Evolutionary conservation across 352 stramenopile genomes (phyloP), one percentile per base, ranked within the genome.

Genomic region (Globisporangium heterothallicum): DNA sequence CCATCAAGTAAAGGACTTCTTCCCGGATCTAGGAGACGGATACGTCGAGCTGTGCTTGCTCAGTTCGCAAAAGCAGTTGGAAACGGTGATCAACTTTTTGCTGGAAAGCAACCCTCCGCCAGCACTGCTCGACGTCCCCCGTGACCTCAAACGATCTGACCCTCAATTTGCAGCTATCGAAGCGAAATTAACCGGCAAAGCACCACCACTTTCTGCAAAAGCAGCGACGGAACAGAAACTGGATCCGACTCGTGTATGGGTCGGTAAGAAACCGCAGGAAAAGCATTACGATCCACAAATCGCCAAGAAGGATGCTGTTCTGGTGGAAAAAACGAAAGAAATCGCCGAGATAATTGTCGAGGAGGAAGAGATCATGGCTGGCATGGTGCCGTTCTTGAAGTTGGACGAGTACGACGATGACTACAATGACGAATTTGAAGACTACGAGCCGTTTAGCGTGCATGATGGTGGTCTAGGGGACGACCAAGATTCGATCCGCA

Each of bases 371-470:
- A 57, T 70, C 21, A 32, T 64, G 35, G 61, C 48, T 21, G 50
- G 42, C 18, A 22, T 67, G 36, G 65, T 70, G 52, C 55, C 46
- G 2, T 55, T 63, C 8, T 16, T 55, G 8, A 62, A 61, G 19
- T 36, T 78, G 10, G 70, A 86, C 41, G 77, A 88, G 58, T 88
- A 86, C 47, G 72, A 93, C 49, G 83, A 92, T 58, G 83, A 93
- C 50, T 93, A 90, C 66, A 90, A 89, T 52, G 83, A 93, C 52
- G 83, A 93, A 54, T 86, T 88, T 44, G 82, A 88, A 19, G 82
- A 93, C 50, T 89, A 88, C 42, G 76, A 84, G 42, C 74, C 74
- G 18, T 84, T 87, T 40, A 64, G 72, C 43, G 60, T 85, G 25
- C 58, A 71, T 10, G 76, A 84, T 38, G 54, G 62, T 13, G 70